These are phyloP conservation scores for Celoporthe dispersa DNA, from an alignment of 2,329 filamentous ascomycete genomes.

Conservation along the genomic window DNA sequence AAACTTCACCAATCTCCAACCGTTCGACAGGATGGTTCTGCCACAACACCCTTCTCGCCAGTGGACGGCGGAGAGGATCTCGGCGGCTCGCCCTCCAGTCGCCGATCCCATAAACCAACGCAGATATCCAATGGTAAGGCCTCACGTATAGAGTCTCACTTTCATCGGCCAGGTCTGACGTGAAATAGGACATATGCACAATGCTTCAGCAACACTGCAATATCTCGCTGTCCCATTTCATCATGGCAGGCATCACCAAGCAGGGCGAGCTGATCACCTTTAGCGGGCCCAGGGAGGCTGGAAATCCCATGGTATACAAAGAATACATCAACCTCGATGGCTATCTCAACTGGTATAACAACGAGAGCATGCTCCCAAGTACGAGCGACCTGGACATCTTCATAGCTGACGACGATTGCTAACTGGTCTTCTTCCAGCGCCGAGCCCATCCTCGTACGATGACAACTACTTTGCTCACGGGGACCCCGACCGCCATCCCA, in stretches of 20 bases:
- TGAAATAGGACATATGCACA: constrained; percentile 52
- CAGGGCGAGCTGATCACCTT: constrained; percentile 53
- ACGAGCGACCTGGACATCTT: constrained; percentile 30
- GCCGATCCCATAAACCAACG: constrained; percentile 27
- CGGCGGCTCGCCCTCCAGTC: constrained; percentile 20
- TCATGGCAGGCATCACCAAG: constrained; percentile 55
- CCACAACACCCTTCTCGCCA: constrained; percentile 24
- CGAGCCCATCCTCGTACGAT: constrained; percentile 29
- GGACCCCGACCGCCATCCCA: constrained; percentile 31
- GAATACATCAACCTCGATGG: constrained; percentile 32
- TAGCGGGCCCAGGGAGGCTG: constrained; percentile 44
- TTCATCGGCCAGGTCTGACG: constrained; percentile 8
- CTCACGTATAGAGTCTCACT: background rate
- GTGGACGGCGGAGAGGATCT: constrained; percentile 27
- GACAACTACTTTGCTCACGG: constrained; percentile 32
- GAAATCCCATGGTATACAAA: constrained; percentile 33
- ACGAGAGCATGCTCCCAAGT: constrained; percentile 26
- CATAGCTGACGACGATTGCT: background rate
- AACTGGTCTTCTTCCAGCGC: constrained; percentile 11
- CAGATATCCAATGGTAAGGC: constrained; percentile 26
- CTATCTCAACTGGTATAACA: constrained; percentile 27
- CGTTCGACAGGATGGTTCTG: constrained; percentile 23
- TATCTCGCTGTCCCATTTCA: constrained; percentile 56
- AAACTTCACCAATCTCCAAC: background rate
- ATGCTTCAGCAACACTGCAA: constrained; percentile 57